Evolutionary conservation across 2,329 filamentous ascomycete species (phyloP).

Genomic region (Aspergillus arachidicola): DNA sequence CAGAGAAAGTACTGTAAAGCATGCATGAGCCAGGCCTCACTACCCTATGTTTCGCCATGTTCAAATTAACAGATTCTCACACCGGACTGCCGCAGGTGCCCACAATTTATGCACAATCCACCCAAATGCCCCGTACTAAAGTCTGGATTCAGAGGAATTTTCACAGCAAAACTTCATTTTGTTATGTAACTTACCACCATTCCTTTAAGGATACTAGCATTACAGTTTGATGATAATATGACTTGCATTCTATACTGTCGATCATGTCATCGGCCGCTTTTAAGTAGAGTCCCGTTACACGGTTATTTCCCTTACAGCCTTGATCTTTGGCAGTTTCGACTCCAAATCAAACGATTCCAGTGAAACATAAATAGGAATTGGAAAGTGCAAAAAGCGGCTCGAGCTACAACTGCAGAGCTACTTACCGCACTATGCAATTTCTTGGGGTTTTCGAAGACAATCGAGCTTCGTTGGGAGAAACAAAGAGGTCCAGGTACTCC

Average conservation of each 20-base stretch:
- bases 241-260: background rate
- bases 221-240: background rate
- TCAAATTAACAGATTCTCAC: conserved; percentile 1
- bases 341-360: background rate
- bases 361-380: background rate
- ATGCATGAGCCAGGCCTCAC: background rate
- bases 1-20: background rate
- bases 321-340: background rate
- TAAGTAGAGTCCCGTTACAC: background rate
- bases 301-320: background rate
- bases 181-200: background rate
- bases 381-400: background rate
- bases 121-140: background rate
- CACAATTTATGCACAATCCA: conserved; percentile 1
- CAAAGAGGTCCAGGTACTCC: background rate
- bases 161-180: background rate
- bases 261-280: background rate
- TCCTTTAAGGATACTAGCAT: background rate
- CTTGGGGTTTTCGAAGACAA: background rate
- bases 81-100: background rate
- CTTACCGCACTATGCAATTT: background rate
- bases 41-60: background rate
- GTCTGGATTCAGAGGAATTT: conserved; percentile 6
- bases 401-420: background rate
- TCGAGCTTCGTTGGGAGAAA: background rate